Conservation (phyloP, 2,329 filamentous ascomycete species). For the Niveomyces coronatus region DNA sequence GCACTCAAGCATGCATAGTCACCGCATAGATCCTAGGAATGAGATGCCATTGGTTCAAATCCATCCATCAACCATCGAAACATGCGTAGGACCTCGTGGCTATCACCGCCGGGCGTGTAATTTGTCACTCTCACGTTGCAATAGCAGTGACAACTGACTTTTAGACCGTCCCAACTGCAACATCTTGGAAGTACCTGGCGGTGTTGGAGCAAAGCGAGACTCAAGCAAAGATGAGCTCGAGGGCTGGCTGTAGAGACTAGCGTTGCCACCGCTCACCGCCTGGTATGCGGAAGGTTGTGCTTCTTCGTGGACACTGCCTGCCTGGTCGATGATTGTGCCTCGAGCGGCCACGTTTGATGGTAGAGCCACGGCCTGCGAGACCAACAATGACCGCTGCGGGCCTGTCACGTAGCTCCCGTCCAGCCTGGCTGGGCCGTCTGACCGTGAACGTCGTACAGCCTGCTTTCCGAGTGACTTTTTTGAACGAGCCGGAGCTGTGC, state of each 20-base stretch:
- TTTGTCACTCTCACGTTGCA: slow-evolving; percentile 41
- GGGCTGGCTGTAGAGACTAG: slow-evolving; percentile 10
- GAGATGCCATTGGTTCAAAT: too few relatives aligned
- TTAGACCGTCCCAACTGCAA: slow-evolving; percentile 47
- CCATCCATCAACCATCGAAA: neutral
- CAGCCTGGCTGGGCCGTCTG: neutral
- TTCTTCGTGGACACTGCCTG: slow-evolving; percentile 14
- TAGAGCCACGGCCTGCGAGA: slow-evolving; percentile 26
- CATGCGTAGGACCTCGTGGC: neutral
- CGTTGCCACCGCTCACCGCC: neutral
- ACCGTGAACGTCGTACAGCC: slow-evolving; percentile 21
- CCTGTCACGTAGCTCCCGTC: too few relatives aligned
- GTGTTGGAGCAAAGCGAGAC: slow-evolving; percentile 37
- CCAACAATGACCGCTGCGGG: slow-evolving; percentile 21
- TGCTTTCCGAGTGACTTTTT: neutral
- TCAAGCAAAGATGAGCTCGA: slow-evolving; percentile 19
- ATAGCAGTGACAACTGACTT: slow-evolving; percentile 47
- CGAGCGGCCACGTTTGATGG: slow-evolving; percentile 31
- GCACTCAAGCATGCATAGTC: too few relatives aligned
- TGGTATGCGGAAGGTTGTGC: neutral
- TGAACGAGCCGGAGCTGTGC: neutral
- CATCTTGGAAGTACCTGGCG: slow-evolving; percentile 32
- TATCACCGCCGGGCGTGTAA: slow-evolving; percentile 13
- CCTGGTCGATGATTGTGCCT: slow-evolving; percentile 34
- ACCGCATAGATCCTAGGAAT: too few relatives aligned